Evolutionary conservation across 441 rosid genomes (phyloP).

Genomic region (Omphalea diandra): DNA sequence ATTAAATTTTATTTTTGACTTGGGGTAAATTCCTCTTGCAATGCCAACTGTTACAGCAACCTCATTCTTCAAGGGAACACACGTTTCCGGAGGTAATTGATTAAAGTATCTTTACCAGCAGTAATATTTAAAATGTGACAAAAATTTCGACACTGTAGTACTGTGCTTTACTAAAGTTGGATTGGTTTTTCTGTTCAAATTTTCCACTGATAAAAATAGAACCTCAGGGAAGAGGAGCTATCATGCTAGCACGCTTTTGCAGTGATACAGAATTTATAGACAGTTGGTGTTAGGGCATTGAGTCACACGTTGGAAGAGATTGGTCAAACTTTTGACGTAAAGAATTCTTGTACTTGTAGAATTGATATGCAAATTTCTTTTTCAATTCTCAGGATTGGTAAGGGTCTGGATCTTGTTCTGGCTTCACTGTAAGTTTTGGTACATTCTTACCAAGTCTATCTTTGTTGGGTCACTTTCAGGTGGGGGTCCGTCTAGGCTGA

Average conservation of each 20-base stretch:
- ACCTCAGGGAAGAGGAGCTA: slow-evolving; percentile 26
- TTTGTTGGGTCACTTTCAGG: slow-evolving; percentile 25
- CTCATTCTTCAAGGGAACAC: background rate
- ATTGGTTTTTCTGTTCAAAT: slow-evolving; percentile 5
- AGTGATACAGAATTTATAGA: slow-evolving; percentile 27
- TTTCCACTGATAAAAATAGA: slow-evolving; percentile 7
- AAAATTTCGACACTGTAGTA: background rate
- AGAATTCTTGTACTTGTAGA: slow-evolving; percentile 1
- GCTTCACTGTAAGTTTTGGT: slow-evolving; percentile 21
- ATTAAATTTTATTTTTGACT: background rate
- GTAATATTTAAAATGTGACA: slow-evolving; percentile 5
- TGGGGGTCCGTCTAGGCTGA: slow-evolving; percentile 14
- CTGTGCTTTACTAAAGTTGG: slow-evolving; percentile 19
- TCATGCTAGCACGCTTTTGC: slow-evolving; percentile 24
- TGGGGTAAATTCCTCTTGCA: slow-evolving; percentile 9
- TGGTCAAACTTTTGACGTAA: slow-evolving; percentile 29
- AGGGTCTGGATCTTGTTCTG: slow-evolving; percentile 22
- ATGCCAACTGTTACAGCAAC: background rate
- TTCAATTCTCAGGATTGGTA: slow-evolving; percentile 14
- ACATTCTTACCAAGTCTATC: slow-evolving; percentile 14
- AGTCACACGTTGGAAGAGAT: slow-evolving; percentile 21
- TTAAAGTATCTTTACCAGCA: slow-evolving; percentile 4
- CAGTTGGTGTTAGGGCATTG: slow-evolving; percentile 21
- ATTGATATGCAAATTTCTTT: background rate
- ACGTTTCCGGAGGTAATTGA: slow-evolving; percentile 14